Evolutionary conservation across 176 grass and related monocot genomes (phyloP).

Genomic region (Rhipidocladum racemiflorum): DNA sequence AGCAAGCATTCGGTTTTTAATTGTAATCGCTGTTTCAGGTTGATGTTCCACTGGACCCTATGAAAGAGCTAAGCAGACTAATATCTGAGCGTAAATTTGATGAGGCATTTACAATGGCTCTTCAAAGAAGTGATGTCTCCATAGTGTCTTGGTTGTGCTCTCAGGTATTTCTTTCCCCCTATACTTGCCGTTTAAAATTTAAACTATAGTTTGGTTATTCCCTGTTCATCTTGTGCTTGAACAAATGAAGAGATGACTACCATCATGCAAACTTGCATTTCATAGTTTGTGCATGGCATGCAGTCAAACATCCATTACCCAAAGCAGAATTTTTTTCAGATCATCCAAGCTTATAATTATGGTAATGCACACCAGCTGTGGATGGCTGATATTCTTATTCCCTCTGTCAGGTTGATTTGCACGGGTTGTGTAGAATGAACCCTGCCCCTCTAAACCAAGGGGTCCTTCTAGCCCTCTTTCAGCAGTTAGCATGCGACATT

Average conservation of each 20-base stretch:
- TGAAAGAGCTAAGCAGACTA: conserved; percentile 68
- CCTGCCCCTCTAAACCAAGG: conserved; percentile 78
- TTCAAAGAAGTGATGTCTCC: conserved; percentile 83
- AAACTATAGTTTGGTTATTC: background rate
- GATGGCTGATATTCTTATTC: conserved; percentile 1
- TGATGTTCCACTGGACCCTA: conserved; percentile 61
- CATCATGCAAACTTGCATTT: background rate
- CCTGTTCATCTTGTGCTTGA: background rate
- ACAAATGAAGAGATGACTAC: background rate
- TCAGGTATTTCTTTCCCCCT: conserved; percentile 51
- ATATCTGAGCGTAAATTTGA: conserved; percentile 73
- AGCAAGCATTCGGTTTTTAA: conserved; percentile 6
- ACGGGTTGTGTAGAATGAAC: conserved; percentile 50
- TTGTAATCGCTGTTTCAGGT: conserved; percentile 50
- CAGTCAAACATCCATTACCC: background rate
- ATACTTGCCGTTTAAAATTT: background rate
- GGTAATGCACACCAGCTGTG: background rate
- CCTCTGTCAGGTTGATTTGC: conserved; percentile 76
- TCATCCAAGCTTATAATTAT: background rate
- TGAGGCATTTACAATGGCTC: conserved; percentile 89
- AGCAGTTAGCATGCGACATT: conserved; percentile 85
- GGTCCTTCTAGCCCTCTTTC: conserved; percentile 85
- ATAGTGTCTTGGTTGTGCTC: conserved; percentile 91
- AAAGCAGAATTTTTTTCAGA: background rate
- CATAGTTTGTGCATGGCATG: conserved; percentile 1